Evolutionary conservation across 2,329 filamentous ascomycete genomes (phyloP).

Genomic region (Leptographium wingfieldii): DNA sequence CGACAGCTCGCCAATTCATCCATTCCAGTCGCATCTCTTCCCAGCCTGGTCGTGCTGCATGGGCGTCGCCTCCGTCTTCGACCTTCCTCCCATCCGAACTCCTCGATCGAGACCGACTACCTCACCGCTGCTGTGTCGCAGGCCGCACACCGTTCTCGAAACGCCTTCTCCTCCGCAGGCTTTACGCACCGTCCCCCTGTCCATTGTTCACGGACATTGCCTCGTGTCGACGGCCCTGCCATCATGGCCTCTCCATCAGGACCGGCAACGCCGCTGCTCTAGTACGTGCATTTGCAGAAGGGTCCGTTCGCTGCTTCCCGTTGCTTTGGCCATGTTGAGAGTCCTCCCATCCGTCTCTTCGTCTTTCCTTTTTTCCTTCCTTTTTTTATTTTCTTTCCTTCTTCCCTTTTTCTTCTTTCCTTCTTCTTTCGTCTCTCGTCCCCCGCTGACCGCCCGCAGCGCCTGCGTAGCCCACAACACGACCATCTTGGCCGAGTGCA

Average conservation of each 20-base stretch:
- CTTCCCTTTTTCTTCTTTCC: not conserved
- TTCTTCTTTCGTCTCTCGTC: not conserved
- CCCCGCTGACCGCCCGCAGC: slow-evolving; percentile 30
- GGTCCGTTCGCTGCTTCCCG: not conserved
- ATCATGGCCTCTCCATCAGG: slow-evolving; percentile 3
- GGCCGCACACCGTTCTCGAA: not conserved
- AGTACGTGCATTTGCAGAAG: not conserved
- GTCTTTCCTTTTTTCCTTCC: not conserved
- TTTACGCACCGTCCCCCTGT: too few relatives aligned
- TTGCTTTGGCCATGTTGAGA: not conserved
- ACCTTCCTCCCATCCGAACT: not conserved
- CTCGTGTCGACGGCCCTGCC: not conserved
- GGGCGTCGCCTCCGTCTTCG: not conserved
- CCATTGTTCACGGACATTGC: not conserved
- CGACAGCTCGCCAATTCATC: not conserved
- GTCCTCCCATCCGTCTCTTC: not conserved
- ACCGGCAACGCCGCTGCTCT: slow-evolving; percentile 7
- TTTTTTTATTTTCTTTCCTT: not conserved
- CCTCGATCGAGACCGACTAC: not conserved
- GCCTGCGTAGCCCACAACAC: slow-evolving; percentile 88
- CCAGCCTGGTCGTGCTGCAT: not conserved
- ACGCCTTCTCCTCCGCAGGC: not conserved
- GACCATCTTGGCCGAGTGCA: slow-evolving; percentile 89
- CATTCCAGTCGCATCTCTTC: not conserved
- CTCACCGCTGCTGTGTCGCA: not conserved